These are phyloP conservation scores for Aspergillus viridinutans DNA, from an alignment of 2,329 filamentous ascomycete genomes.

Conservation along the genomic window DNA sequence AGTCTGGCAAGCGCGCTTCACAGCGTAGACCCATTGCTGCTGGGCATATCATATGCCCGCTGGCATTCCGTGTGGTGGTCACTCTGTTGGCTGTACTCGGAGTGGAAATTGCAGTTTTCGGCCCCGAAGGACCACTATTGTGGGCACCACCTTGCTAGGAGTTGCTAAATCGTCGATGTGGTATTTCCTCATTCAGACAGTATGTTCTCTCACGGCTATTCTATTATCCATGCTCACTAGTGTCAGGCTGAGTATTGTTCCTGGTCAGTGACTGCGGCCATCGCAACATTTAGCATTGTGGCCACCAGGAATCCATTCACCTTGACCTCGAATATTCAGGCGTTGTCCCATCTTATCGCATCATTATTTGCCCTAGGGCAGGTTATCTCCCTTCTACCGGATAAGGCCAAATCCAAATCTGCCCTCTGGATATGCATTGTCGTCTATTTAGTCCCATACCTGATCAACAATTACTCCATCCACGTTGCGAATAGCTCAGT, in stretches of 20 bases:
- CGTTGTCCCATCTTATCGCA: slow-evolving; percentile 1
- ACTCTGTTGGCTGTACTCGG: background rate
- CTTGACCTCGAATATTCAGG: background rate
- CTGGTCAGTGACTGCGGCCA: slow-evolving; percentile 2
- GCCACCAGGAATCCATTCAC: slow-evolving; percentile 1
- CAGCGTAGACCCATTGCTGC: background rate
- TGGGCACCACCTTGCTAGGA: background rate
- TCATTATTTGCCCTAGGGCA: slow-evolving; percentile 5
- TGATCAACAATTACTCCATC: slow-evolving; percentile 1
- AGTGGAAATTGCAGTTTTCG: slow-evolving; percentile 1
- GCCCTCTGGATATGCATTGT: slow-evolving; percentile 1
- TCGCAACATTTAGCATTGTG: slow-evolving; percentile 1
- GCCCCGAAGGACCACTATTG: background rate
- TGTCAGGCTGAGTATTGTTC: slow-evolving; percentile 3
- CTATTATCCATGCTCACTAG: background rate
- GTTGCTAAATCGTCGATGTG: slow-evolving; percentile 4
- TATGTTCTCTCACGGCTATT: background rate
- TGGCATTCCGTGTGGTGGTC: slow-evolving; percentile 2
- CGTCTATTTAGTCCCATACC: slow-evolving; percentile 1
- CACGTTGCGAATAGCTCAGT: background rate
- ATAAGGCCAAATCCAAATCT: background rate
- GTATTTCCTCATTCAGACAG: slow-evolving; percentile 1
- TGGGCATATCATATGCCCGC: background rate
- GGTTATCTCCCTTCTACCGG: slow-evolving; percentile 5
- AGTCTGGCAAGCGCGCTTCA: background rate